These are phyloP conservation scores for Amphibolis antarctica DNA, from an alignment of 106 monocot genomes.

Conservation along the genomic window DNA sequence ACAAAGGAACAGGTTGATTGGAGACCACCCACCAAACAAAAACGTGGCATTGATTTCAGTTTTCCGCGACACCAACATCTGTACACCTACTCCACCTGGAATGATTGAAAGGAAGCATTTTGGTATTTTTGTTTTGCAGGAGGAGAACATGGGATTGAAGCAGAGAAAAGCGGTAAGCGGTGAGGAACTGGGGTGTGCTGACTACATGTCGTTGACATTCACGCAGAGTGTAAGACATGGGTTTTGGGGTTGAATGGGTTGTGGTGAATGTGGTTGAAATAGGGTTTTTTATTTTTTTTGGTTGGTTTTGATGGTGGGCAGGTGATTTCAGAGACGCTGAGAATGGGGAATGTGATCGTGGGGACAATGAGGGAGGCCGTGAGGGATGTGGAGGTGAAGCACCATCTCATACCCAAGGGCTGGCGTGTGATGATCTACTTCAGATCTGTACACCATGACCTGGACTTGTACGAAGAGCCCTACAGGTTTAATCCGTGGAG, in stretches of 20 bases:
- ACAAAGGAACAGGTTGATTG: no score
- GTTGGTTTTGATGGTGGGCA: background rate
- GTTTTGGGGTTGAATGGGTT: background rate
- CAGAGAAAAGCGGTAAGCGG: constrained; percentile 18
- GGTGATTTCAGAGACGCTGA: constrained; percentile 77
- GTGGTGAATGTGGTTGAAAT: background rate
- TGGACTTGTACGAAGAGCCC: constrained; percentile 11
- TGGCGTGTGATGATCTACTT: constrained; percentile 18
- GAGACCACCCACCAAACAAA: no score
- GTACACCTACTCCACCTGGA: no score
- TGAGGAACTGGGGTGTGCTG: constrained; percentile 40
- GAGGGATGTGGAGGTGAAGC: constrained; percentile 64
- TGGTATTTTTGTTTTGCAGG: no score
- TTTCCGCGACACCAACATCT: no score
- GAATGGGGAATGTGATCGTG: constrained; percentile 73
- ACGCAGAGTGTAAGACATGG: constrained; percentile 56
- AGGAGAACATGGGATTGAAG: constrained; percentile 73
- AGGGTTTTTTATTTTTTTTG: background rate
- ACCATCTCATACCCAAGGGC: constrained; percentile 16
- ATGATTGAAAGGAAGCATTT: no score
- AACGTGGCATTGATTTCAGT: no score
- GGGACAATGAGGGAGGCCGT: constrained; percentile 79
- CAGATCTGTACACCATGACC: constrained; percentile 25
- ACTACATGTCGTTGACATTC: constrained; percentile 81
- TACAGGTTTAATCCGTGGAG: constrained; percentile 25